phyloP scores from a whole-genome alignment of 2,329 filamentous ascomycete genomes.

The Penicillium rolfsii region DNA sequence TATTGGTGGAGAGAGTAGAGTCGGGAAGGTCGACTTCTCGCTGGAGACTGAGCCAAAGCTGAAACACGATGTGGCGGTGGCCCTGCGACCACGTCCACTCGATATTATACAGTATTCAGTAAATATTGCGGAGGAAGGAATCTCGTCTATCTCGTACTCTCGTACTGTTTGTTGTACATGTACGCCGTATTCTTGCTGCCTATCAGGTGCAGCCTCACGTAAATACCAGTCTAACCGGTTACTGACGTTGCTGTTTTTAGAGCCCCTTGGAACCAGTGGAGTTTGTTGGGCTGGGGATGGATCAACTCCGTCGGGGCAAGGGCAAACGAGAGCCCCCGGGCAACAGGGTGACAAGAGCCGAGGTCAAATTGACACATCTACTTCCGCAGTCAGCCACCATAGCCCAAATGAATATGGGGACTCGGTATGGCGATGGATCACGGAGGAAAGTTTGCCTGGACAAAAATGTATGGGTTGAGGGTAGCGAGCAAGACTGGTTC shows the following conservation, averaged over 20 bases:
- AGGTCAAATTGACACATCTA: slow-evolving; percentile 19
- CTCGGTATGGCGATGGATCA: neutral
- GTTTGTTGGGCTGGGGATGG: neutral
- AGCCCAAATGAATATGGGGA: neutral
- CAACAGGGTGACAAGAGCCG: slow-evolving; percentile 7
- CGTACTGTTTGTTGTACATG: neutral
- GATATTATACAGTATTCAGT: neutral
- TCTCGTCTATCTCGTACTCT: neutral
- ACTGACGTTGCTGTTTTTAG: neutral
- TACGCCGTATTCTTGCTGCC: neutral
- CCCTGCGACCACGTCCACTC: neutral
- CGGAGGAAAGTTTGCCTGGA: neutral
- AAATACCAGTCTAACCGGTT: neutral
- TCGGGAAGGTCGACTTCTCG: neutral
- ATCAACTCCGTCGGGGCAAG: slow-evolving; percentile 8
- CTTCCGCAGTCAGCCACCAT: slow-evolving; percentile 5
- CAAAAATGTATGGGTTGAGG: slow-evolving; percentile 1
- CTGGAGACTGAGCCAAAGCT: neutral
- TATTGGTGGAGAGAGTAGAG: neutral
- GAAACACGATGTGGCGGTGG: neutral
- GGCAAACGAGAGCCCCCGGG: neutral
- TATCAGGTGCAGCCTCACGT: neutral
- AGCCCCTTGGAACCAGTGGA: slow-evolving; percentile 1
- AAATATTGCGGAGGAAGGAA: neutral
- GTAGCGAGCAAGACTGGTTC: neutral